Base-by-base conservation (phyloP, 1,284 basidiomycete genomes). In the Ceratobasidium sp. region DNA sequence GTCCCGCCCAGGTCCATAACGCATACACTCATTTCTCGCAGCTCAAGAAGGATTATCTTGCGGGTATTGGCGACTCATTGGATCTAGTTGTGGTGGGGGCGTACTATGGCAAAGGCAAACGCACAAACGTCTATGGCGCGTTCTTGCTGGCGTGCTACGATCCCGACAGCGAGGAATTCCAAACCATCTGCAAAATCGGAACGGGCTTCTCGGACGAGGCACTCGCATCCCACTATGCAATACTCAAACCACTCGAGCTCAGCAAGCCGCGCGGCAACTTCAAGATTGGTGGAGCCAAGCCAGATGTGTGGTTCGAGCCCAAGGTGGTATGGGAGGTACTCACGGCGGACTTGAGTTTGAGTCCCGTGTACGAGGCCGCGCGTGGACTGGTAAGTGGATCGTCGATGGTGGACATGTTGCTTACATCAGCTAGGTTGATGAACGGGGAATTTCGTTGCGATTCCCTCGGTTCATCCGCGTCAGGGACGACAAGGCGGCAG, bases 101-200 rank as follows among this genome's bases (percentile, higher is more conserved):
- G 2, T 99, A 98, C 81, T 92, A 94, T 75, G 97, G 97, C 73
- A 96, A 97, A 79, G 97, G 97, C 70, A 99, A 99, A 80, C 90
- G 97, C 53, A 98, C 97, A 20, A 91, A 93, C 76, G 92, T 96
- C 38, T 98, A 98, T 77, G 96, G 96, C 68, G 96, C 96, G 12
- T 97, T 96, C 84, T 84, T 98, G 22, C 85, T 98, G 38, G 96
- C 95, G 2, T 96, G 94, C 79, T 98, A 94, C 78, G 96, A 98
- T 77, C 82, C 87, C 55, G 94, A 97, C 74, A 84, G 89, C 6
- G 94, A 97, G 78, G 90, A 92, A 77, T 97, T 87, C 78, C 96
- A 98, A 77, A 96, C 94, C 2, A 94, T 97, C 68, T 99, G 97
- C 85, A 99, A 99, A 80, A 97, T 99, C 74, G 97, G 97, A 1